Evolutionary conservation across 139 green algal species (phyloP).

Genomic region (Medakamo hakoo): DNA sequence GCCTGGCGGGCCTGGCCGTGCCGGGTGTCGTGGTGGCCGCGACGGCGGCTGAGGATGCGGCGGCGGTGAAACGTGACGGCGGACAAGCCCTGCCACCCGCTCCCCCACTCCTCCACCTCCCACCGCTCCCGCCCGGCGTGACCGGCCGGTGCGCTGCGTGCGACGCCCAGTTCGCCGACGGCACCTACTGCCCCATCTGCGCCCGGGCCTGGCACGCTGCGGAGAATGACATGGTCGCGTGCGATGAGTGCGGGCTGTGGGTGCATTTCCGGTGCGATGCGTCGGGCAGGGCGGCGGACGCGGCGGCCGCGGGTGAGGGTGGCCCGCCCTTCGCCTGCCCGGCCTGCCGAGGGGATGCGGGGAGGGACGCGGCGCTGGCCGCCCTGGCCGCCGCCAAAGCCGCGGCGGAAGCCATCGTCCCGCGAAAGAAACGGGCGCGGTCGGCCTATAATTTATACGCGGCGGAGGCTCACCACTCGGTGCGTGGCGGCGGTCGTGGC

Average conservation of each 20-base stretch:
- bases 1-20: no score
- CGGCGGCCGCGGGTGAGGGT: no score
- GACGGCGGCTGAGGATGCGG: no score
- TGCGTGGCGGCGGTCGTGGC: neutral
- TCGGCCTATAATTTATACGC: neutral
- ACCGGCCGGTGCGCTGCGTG: neutral
- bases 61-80: no score
- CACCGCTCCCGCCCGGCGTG: no score
- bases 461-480: neutral
- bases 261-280: neutral
- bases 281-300: no score
- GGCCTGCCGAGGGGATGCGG: neutral
- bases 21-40: no score
- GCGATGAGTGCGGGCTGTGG: neutral
- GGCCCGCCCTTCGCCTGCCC: neutral
- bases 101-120: no score
- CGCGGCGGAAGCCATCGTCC: no score
- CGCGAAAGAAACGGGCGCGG: neutral
- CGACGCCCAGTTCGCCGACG: neutral
- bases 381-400: neutral
- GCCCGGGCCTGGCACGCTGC: neutral
- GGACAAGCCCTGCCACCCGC: no score
- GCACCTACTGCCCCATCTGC: neutral
- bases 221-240: neutral
- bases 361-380: neutral